phyloP scores from a whole-genome alignment of 192 early-diverging fungal genomes.

The Podila horticola region DNA sequence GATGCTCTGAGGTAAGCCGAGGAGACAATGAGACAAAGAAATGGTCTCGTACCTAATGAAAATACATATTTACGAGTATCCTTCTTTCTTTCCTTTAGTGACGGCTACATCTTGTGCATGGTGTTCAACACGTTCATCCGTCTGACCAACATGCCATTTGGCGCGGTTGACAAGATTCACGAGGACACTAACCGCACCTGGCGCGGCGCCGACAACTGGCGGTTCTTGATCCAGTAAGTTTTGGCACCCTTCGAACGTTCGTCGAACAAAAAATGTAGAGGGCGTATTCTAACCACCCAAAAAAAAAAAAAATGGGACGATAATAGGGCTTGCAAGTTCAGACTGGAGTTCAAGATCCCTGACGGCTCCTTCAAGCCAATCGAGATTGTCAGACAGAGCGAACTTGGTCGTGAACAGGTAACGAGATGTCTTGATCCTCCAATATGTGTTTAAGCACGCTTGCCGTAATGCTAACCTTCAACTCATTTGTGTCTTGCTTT shows the following conservation, averaged over 20 bases:
- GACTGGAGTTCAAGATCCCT: slow-evolving; percentile 59
- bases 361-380: slow-evolving; percentile 55
- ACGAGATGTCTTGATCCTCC: not conserved
- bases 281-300: not conserved
- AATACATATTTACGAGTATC: not conserved
- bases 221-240: slow-evolving; percentile 67
- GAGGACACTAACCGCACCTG: slow-evolving; percentile 62
- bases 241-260: not conserved
- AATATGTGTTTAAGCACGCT: not conserved
- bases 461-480: too few species aligned
- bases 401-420: slow-evolving; percentile 53
- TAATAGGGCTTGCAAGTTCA: slow-evolving; percentile 66
- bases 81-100: slow-evolving; percentile 24
- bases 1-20: slow-evolving; percentile 51
- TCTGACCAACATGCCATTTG: slow-evolving; percentile 64
- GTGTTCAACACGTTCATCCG: slow-evolving; percentile 63
- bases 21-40: not conserved
- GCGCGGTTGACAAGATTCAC: slow-evolving; percentile 66
- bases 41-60: not conserved
- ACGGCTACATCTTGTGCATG: slow-evolving; percentile 61
- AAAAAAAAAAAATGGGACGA: not conserved
- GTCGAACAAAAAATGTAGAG: not conserved
- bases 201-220: slow-evolving; percentile 65
- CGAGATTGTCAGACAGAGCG: slow-evolving; percentile 61
- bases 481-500: too few species aligned